phyloP scores from a whole-genome alignment of 1,284 basidiomycete species.

The Heliocybe sulcata region DNA sequence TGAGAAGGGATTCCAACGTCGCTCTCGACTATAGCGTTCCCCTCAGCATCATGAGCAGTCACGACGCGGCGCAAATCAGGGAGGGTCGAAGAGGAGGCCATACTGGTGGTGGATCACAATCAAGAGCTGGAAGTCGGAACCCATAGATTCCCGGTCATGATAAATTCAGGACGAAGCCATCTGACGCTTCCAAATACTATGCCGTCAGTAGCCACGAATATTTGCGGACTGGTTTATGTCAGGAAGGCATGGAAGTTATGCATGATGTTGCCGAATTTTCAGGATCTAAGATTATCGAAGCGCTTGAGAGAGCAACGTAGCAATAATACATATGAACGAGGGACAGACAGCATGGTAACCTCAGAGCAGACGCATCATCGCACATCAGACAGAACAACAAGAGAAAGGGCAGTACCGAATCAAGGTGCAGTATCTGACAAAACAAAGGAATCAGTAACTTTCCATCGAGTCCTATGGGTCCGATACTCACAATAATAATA shows the following conservation, averaged over 20 bases:
- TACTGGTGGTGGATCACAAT: not conserved
- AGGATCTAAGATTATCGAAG: not conserved
- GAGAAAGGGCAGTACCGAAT: slow-evolving; percentile 4
- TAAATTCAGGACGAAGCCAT: too few species aligned
- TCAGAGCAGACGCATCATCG: too few species aligned
- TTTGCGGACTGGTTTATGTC: too few species aligned
- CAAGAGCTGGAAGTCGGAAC: too few species aligned
- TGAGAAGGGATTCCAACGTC: slow-evolving; percentile 13
- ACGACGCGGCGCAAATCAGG: slow-evolving; percentile 39
- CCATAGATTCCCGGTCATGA: too few species aligned
- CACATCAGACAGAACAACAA: too few species aligned
- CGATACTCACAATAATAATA: slow-evolving; percentile 87
- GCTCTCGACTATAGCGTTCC: slow-evolving; percentile 25
- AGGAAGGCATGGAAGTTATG: too few species aligned
- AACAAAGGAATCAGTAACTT: not conserved
- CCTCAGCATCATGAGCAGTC: slow-evolving; percentile 35
- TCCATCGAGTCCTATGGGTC: slow-evolving; percentile 1
- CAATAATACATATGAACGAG: not conserved
- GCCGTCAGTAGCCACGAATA: too few species aligned
- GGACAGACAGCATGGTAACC: too few species aligned
- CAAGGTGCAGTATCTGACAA: slow-evolving; percentile 30
- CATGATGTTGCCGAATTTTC: not conserved
- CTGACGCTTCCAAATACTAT: too few species aligned
- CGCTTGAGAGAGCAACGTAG: not conserved
- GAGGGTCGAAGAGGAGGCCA: slow-evolving; percentile 11